Base-by-base conservation (phyloP, 352 stramenopile species). In the Phytophthora constricta region DNA sequence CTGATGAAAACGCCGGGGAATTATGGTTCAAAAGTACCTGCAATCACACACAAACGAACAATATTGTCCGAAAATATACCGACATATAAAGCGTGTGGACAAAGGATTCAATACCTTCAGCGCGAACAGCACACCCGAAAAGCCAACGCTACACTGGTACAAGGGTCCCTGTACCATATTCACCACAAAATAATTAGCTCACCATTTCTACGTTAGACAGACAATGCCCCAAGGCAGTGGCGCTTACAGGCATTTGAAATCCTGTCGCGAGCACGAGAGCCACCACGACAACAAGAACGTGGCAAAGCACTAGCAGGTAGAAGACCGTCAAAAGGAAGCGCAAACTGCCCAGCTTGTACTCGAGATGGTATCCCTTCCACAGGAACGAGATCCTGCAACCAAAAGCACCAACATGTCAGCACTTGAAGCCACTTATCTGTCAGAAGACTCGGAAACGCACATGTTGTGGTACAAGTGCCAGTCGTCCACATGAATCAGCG, bases 381-480 rank as follows among this genome's bases (percentile, higher is more conserved):
- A 96, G 57, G 25, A 96, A 87, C 9, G 86, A 96, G 16, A 88
- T 56, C 72, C 85, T 95, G 62, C 14, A 43, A 64, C 7, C 17
- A 19, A 45, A 14, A 72, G 7, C n/a, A 69, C 49, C n/a, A 66
- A 42, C 52, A 63, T 47, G 7, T 45, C 11, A 45, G 37, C 37
- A 45, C 37, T 19, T 19, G 11, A 45, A 45, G n/a, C 10, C 31
- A 11, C 31, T 11, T 13, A 37, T 37, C 7, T 37, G 13, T 13
- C 13, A 37, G 7, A 37, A 11, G 31, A 7, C n/a, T n/a, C n/a
- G n/a, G 13, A 37, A 37, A 11, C 60, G 28, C 70, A 91, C 92
- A 97, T 96, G 82, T 96, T 98, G 70, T 97, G 86, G 67, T 96
- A 97, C 13, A 98, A 62, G 65, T 98, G 79, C 52, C 91, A 75